Percentiles rank a stretch among this genome's conserved stretches.
phyloP scores from a whole-genome alignment of 805 yeast species.

The Candida chauliodis region DNA sequence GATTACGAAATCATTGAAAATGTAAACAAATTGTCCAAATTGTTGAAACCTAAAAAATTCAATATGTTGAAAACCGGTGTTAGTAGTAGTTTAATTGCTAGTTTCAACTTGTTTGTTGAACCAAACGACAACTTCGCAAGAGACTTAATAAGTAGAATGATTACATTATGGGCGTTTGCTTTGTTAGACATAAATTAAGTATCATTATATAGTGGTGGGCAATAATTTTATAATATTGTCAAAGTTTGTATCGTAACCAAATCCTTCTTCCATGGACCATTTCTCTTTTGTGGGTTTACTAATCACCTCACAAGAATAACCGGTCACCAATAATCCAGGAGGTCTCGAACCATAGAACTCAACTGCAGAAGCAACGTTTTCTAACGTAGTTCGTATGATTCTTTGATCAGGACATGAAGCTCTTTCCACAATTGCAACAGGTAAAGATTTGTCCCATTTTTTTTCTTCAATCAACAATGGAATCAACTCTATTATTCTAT shows the following conservation, averaged over 20 bases:
- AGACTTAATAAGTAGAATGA: constrained; percentile 1
- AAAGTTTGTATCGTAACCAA: constrained; percentile 10
- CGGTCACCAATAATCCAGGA: constrained; percentile 85
- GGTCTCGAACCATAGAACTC: constrained; percentile 82
- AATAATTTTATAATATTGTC: constrained; percentile 2
- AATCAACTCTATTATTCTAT: constrained; percentile 60
- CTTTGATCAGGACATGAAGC: constrained; percentile 94
- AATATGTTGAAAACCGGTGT: constrained; percentile 1
- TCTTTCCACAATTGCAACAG: constrained; percentile 84
- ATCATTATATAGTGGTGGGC: neutral
- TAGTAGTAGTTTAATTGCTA: constrained; percentile 1
- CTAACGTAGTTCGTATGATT: constrained; percentile 68
- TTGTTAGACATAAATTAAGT: constrained; percentile 3
- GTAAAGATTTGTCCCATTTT: constrained; percentile 67
- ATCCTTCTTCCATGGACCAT: constrained; percentile 51
- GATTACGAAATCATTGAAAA: constrained; percentile 3
- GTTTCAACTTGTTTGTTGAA: neutral
- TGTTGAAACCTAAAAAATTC: neutral
- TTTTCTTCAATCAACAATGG: constrained; percentile 40
- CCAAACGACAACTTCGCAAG: constrained; percentile 1
- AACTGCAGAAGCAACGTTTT: constrained; percentile 66
- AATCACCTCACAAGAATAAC: constrained; percentile 67
- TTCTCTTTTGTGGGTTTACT: constrained; percentile 18
- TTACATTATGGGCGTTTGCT: constrained; percentile 7
- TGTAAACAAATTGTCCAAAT: neutral